phyloP scores from a whole-genome alignment of 108 stramenopile genomes.

The Poteriospumella lacustris region DNA sequence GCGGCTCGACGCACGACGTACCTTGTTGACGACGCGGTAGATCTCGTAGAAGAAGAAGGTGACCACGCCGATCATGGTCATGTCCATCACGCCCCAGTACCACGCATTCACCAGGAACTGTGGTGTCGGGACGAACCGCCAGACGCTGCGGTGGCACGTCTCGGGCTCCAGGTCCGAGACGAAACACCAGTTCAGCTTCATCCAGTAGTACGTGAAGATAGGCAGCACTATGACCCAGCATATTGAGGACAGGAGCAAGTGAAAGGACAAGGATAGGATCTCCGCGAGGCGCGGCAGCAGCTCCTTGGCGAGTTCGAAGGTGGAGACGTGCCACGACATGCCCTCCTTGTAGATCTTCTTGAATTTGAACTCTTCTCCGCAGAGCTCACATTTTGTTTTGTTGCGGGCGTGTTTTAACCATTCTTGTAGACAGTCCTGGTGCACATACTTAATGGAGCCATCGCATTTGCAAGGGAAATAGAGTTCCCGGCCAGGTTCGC shows the following conservation, averaged over 20 bases:
- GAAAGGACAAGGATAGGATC: background rate
- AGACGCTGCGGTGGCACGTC: background rate
- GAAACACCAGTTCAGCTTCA: background rate
- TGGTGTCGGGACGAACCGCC: background rate
- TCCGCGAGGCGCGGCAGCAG: background rate
- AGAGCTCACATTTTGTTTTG: constrained; percentile 12
- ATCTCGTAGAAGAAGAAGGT: background rate
- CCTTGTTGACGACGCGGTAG: background rate
- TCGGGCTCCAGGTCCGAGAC: background rate
- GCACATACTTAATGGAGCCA: constrained; percentile 25
- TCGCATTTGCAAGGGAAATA: constrained; percentile 29
- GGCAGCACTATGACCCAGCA: background rate
- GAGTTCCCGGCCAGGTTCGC: constrained; percentile 1
- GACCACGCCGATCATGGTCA: background rate
- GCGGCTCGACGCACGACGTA: too few species aligned
- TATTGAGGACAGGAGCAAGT: background rate
- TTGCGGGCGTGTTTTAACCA: constrained; percentile 2
- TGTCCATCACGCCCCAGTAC: background rate
- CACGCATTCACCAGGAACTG: background rate
- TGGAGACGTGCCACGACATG: background rate
- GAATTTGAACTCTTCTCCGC: constrained; percentile 19
- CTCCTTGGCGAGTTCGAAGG: background rate
- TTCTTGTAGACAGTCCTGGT: constrained; percentile 18
- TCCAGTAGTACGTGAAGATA: background rate
- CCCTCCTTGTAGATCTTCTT: constrained; percentile 10